Evolutionary conservation across 257 asterid genomes (phyloP), one percentile per base, ranked within the genome.

Genomic region (Avicennia marina): DNA sequence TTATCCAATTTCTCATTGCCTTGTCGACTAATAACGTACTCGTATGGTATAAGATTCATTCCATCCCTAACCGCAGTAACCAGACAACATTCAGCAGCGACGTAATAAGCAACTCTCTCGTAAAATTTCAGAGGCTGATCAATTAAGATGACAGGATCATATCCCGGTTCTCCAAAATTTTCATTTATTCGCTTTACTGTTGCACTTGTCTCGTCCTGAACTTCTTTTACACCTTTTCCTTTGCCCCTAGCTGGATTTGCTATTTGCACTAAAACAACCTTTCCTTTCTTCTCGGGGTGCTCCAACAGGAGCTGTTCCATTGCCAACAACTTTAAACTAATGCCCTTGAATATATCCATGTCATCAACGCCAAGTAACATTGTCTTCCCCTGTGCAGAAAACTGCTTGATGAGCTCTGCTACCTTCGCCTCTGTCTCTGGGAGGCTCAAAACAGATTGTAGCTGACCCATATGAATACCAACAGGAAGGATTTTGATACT

Each of bases 41-140:
- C 96, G 7, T 88, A 88, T 0, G 96, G 96, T 38, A 88, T 88
- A 19, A 88, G 93, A 79, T 88, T 88, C 96, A 88, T 88, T 27
- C 96, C 96, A 18, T 88, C 96, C 71, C 96, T 75, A 53, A 88
- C 96, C 6, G 96, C 96, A 0, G 96, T 88, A 27, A 88, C 96
- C 78, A 88, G 67, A 68, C 96, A 85, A 58, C 96, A 85, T 62
- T 85, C 95, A 0, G 96, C 87, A 1, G 69, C 94, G 0, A 85
- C 86, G 19, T 88, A 88, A 62, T 88, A 88, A 2, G 96, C 96
- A 39, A 85, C 66, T 51, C 96, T 70, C 58, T 88, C 95, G 7
- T 72, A 81, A 58, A 88, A 88, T 53, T 88, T 85, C 55, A 85
- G 60, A 0, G 94, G 95, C 39, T 70, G 76, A 39, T 88, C 95